Base-by-base conservation (phyloP, 345 rosid species). In the Camelina laxa region DNA sequence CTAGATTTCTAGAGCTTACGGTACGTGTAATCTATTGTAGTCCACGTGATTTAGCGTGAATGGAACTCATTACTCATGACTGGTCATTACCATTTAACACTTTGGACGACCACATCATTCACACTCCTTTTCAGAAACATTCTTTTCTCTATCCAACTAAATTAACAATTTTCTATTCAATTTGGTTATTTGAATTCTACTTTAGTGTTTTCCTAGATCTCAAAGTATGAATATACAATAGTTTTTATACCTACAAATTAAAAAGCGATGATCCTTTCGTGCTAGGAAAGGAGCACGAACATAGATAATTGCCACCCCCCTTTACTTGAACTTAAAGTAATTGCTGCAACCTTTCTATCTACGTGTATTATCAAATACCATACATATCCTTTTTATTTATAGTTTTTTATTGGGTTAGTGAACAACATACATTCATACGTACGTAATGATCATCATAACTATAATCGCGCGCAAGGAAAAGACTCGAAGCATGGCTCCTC, bases 311-410 rank as follows among this genome's bases (percentile, higher is more conserved):
- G 17, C 19, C 3, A 59, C 8, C 6, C 8, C 6, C 62, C 74
- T 75, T 75, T 75, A 60, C 79, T 68, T 75, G 56, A 68, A 68
- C 39, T 53, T 57, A 42, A 75, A 68, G 74, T 44, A 20, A 51
- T 51, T 31, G 68, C 48, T 50, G 6, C 54, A 15, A 47, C 60
- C 42, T 57, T 65, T 66, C 16, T 54, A 73, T 54, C 36, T 64
- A 62, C 12, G 55, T 39, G 24, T 62, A 51, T 39, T 53, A 64
- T 73, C 57, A 65, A 73, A 33, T 33, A 8, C 36, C 41, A 38
- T 38, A 38, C 41, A 38, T 38, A 10, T 38, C 41, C 9, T 38
- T 9, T 36, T 36, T 51, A 5, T 11, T 12, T 27, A 3, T 3
- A 22, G 24, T 3, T 10, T 51, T 51, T 19, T 20, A 3, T 11